Conservation (phyloP, 768 basidiomycete species). For the Pholiota conissans region DNA sequence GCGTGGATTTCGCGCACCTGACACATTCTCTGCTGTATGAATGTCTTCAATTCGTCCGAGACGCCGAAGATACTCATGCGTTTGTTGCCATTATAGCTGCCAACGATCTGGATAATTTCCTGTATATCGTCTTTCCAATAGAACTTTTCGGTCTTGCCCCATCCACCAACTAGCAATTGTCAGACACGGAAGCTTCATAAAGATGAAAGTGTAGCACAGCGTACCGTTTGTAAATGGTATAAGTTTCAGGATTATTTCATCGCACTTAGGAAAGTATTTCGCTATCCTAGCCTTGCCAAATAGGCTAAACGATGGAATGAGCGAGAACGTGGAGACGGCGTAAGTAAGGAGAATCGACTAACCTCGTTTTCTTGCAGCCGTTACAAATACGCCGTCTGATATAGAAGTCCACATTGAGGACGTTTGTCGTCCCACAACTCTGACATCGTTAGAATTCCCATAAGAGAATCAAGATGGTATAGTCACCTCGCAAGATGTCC, state of each 20-base stretch:
- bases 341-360: constrained; percentile 3
- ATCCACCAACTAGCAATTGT: constrained; percentile 16
- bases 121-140: constrained; percentile 34
- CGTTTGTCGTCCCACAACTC: constrained; percentile 10
- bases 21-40: neutral
- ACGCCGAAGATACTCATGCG: constrained; percentile 22
- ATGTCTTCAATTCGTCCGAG: constrained; percentile 17
- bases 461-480: no score
- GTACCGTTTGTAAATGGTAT: constrained; percentile 32
- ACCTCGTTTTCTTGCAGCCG: constrained; percentile 28
- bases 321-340: no score
- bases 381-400: constrained; percentile 27
- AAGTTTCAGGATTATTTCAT: constrained; percentile 24
- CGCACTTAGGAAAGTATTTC: constrained; percentile 22
- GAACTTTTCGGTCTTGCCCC: constrained; percentile 18
- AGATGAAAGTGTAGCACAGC: neutral
- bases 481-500: constrained; percentile 17
- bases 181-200: neutral
- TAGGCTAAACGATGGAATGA: neutral
- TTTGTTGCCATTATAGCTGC: constrained; percentile 9
- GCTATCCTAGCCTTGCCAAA: constrained; percentile 27
- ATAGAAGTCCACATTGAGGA: constrained; percentile 23
- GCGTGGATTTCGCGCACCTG: neutral
- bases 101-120: constrained; percentile 19
- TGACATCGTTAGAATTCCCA: neutral